These are phyloP conservation scores for Populus tomentosa DNA, from an alignment of 441 rosid species.

Conservation along the genomic window DNA sequence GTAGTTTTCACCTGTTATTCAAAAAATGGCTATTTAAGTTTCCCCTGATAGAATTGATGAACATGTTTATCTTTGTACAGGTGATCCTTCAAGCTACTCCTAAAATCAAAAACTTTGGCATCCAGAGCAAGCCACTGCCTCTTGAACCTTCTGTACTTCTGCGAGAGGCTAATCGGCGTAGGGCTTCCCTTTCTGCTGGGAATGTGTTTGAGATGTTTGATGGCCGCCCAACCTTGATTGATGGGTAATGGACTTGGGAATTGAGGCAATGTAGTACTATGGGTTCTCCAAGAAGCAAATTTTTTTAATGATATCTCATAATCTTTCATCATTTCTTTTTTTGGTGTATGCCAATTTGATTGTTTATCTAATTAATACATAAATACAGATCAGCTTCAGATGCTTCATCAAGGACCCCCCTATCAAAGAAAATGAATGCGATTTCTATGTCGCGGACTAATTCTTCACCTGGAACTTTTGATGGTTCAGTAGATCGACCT, in stretches of 20 bases:
- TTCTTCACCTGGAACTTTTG: constrained; percentile 86
- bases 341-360: not conserved
- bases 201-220: constrained; percentile 74
- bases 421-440: constrained; percentile 40
- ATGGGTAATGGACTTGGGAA: constrained; percentile 63
- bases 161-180: constrained; percentile 94
- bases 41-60: not conserved
- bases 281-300: not conserved
- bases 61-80: constrained; percentile 35
- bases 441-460: constrained; percentile 64
- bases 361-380: constrained; percentile 29
- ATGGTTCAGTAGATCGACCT: constrained; percentile 82
- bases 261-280: constrained; percentile 13
- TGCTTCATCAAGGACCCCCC: constrained; percentile 46
- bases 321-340: not conserved
- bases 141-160: constrained; percentile 93
- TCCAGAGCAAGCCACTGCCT: constrained; percentile 87
- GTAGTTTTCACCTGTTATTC: not conserved
- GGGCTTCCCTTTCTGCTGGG: constrained; percentile 99
- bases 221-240: constrained; percentile 49
- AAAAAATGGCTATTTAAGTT: not conserved
- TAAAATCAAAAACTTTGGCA: constrained; percentile 75
- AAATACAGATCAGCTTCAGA: constrained; percentile 79
- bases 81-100: constrained; percentile 75
- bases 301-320: not conserved